Base-by-base conservation (phyloP, 495 filamentous ascomycete genomes). In the Lineolata rhizophorae region DNA sequence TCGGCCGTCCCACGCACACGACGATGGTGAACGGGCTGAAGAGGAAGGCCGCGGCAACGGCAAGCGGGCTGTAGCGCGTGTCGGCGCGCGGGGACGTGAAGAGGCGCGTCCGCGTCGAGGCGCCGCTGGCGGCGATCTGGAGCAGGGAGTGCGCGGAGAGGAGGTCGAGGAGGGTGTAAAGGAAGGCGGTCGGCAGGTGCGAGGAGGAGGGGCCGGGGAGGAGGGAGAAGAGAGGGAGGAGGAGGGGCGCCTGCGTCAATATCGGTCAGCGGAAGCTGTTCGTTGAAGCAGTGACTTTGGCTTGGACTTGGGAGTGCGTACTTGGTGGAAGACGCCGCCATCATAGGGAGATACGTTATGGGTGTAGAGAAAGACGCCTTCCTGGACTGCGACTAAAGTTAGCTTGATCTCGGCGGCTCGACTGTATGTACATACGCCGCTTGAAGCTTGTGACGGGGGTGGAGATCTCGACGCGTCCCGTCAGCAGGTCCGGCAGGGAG, bases 381-480 rank as follows among this genome's bases (percentile, higher is more conserved):
- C 87, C 56, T 94, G 83, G 31, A 97, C 82, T 93, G 35, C 24
- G 8, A 8, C 5, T 14, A 8, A 26, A 18, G 8, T 20, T 20
- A 20, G 5, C 3, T 9, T 29, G 8, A 18, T 4, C 19, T n/a
- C 22, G 18, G 1, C 9, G 25, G 19, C 31, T 11, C 3, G 27
- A 18, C 13, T 2, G 14, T 10, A n/a, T 15, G 11, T 10, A 51
- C 74, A 54, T 60, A 91, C 83, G 56, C 67, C 90, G 70, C 59
- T 94, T 97, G 66, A 92, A 97, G 65, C 87, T 93, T 36, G 76
- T 93, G 17, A 95, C 76, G 12, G 87, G 83, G 2, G 87, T 97
- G 17, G 87, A 94, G 37, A 97, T 72, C 62, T 97, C 87, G 37
- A 94, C 87, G 48, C 87, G 73, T 35, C 74, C 80, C 6, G 80